Evolutionary conservation across 805 yeast species (phyloP), one percentile per base, ranked within the genome.

Genomic region (Isabelozyma heimii): DNA sequence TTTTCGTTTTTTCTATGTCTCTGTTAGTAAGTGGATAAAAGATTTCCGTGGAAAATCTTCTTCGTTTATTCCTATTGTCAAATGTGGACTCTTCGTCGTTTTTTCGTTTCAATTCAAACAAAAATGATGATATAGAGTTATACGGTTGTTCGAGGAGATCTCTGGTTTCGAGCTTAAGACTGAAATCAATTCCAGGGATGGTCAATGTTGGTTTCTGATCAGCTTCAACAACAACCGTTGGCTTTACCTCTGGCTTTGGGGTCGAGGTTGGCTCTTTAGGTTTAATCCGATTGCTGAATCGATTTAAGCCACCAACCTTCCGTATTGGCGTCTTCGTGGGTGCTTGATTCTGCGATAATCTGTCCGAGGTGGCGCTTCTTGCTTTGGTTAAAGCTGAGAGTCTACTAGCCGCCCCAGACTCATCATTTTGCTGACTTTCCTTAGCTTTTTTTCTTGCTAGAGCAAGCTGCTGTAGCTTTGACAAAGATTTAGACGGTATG

Each of bases 341-440:
- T 9, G 35, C 8, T 5, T 4, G 10, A 30, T 30, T 13, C 35
- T 30, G 10, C 40, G 15, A 15, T 13, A 15, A 37, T 17, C 10
- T 13, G 13, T 33, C 42, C 20, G 20, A 15, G 28, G 45, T 37
- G 42, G 44, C 42, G 37, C 53, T 54, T 49, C 76, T 67, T 40
- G 71, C 66, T 53, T 70, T 73, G n/a, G 83, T 83, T 55, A 81
- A 63, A 30, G 69, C 69, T 38, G 80, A 30, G 8, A 30, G 35
- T 30, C n/a, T 30, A 30, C 35, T 30, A 30, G n/a, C 35, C n/a
- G 35, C 35, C 10, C n/a, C 35, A 30, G 10, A 10, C 10, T 30
- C 35, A 30, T 30, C n/a, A 30, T 30, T 30, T 30, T 30, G 35
- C 35, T 30, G 35, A 8, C 35, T 30, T 2, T 30, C 35, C 10